Percentiles rank a stretch among this genome's conserved stretches.
Conservation (phyloP, 495 filamentous ascomycete genomes). For the Neurospora sp. region DNA sequence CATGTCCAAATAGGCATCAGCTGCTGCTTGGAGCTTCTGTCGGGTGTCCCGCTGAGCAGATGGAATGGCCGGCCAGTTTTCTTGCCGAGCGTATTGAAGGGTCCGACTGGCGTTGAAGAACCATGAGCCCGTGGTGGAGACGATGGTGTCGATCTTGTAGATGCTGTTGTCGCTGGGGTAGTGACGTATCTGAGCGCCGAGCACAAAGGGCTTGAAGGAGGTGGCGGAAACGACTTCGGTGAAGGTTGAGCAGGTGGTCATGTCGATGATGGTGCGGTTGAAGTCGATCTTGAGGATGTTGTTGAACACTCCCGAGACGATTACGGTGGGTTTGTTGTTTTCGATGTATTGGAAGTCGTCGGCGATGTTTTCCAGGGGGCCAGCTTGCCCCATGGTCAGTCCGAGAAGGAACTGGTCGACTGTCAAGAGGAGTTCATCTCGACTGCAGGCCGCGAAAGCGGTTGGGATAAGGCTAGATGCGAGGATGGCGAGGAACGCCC, state of each 20-base stretch:
- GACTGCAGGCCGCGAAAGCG: background rate
- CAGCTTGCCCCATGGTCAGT: background rate
- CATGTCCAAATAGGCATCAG: constrained; percentile 33
- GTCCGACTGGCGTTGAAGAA: constrained; percentile 32
- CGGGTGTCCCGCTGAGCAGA: constrained; percentile 18
- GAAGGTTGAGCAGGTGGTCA: constrained; percentile 24
- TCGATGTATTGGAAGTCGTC: constrained; percentile 12
- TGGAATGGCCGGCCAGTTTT: constrained; percentile 29
- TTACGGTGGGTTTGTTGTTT: constrained; percentile 21
- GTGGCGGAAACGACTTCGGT: constrained; percentile 29
- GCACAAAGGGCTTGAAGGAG: constrained; percentile 24
- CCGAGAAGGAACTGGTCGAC: background rate
- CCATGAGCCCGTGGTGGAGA: constrained; percentile 30
- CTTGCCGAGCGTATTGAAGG: constrained; percentile 22
- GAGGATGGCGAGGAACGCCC: background rate
- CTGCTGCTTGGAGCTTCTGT: constrained; percentile 21
- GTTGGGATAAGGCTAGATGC: background rate
- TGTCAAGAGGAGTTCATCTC: background rate
- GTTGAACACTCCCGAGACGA: constrained; percentile 19
- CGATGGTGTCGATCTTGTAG: constrained; percentile 28
- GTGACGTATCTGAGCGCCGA: constrained; percentile 34
- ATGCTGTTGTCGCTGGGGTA: constrained; percentile 13
- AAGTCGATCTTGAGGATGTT: constrained; percentile 20
- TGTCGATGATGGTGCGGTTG: constrained; percentile 22
- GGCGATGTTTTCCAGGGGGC: background rate